These are phyloP conservation scores for Brettanomyces nanus DNA, from an alignment of 805 yeast genomes.

Conservation along the genomic window DNA sequence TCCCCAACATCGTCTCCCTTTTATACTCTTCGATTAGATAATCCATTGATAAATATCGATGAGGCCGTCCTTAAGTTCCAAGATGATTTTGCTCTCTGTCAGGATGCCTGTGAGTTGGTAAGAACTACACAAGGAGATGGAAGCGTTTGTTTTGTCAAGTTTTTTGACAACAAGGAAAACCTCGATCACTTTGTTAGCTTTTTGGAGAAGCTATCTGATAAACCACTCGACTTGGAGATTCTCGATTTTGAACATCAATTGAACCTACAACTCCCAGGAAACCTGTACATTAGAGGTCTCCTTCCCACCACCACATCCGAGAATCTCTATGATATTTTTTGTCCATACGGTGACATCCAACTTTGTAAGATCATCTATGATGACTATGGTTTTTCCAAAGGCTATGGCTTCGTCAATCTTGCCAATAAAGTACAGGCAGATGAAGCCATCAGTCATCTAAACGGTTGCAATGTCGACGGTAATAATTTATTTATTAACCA, in stretches of 20 bases:
- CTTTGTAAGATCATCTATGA: conserved; percentile 41
- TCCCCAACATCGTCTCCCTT: background rate
- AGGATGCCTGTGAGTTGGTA: conserved; percentile 12
- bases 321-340: conserved; percentile 30
- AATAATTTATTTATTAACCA: conserved; percentile 45
- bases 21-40: conserved; percentile 1
- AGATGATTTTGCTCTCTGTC: conserved; percentile 7
- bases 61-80: conserved; percentile 12
- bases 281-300: conserved; percentile 45
- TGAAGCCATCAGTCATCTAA: conserved; percentile 41
- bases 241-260: conserved; percentile 13
- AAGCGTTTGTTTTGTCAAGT: conserved; percentile 11
- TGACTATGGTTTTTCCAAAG: conserved; percentile 36
- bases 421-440: conserved; percentile 50
- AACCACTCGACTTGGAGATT: conserved; percentile 10
- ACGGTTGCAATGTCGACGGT: conserved; percentile 20
- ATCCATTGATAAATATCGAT: conserved; percentile 8
- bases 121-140: conserved; percentile 11
- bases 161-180: conserved; percentile 11
- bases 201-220: conserved; percentile 4
- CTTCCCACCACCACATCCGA: conserved; percentile 30
- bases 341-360: conserved; percentile 32
- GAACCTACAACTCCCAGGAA: conserved; percentile 37
- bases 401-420: conserved; percentile 66
- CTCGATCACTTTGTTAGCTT: conserved; percentile 12